phyloP scores from a whole-genome alignment of 305 asterid genomes.

The Fraxinus dipetala region DNA sequence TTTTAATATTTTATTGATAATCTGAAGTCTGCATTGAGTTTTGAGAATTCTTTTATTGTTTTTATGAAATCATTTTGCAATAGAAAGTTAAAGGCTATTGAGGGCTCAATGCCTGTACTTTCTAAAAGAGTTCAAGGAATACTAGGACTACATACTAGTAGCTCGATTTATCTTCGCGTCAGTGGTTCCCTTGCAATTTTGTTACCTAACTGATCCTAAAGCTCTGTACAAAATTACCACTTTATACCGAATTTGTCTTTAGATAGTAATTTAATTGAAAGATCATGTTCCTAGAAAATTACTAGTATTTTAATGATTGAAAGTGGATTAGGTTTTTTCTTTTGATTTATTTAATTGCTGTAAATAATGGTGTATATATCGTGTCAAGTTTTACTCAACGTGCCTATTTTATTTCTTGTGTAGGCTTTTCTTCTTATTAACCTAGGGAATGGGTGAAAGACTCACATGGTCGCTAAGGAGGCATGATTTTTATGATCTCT shows the following conservation, averaged over 20 bases:
- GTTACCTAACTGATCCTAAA: background rate
- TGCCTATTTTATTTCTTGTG: constrained; percentile 25
- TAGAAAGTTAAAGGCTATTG: background rate
- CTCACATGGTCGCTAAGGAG: constrained; percentile 38
- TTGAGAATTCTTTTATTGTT: background rate
- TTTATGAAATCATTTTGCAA: background rate
- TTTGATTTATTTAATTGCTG: background rate
- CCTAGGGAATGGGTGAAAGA: constrained; percentile 42
- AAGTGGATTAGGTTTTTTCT: background rate
- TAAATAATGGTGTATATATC: background rate
- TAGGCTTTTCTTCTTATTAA: constrained; percentile 28
- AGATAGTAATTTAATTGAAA: background rate
- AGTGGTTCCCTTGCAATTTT: background rate
- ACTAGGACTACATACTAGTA: constrained; percentile 2
- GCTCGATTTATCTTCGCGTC: background rate
- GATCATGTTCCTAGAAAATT: background rate
- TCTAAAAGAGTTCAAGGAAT: background rate
- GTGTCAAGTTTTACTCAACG: constrained; percentile 13
- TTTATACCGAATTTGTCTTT: background rate
- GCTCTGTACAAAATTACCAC: background rate
- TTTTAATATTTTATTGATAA: background rate
- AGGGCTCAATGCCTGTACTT: background rate
- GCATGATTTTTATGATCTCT: constrained; percentile 73
- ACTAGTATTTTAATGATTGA: background rate
- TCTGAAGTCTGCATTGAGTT: background rate